A percentile compares a stretch with the other conserved stretches of the same genome.
Conservation (phyloP, 2,329 filamentous ascomycete genomes). For the Colletotrichum simmondsii region DNA sequence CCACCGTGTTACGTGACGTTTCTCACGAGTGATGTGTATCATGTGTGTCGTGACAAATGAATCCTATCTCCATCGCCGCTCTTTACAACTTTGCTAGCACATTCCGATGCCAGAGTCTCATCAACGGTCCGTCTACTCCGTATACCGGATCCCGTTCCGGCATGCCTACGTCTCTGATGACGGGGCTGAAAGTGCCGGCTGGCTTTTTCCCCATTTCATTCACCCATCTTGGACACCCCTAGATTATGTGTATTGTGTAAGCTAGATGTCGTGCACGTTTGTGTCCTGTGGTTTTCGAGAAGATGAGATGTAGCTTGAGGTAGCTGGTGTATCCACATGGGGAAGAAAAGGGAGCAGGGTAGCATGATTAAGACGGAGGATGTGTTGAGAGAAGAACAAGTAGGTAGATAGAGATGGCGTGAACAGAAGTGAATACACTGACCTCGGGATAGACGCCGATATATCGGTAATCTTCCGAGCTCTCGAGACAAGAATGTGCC, state of each 20-base stretch:
- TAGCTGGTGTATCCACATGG: too few species aligned
- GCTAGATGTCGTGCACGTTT: background rate
- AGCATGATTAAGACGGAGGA: background rate
- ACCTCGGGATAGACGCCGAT: conserved; percentile 37
- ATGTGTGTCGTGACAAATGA: background rate
- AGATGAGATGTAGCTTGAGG: fast-evolving
- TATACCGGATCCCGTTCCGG: background rate
- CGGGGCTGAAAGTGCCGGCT: background rate
- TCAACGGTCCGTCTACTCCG: background rate
- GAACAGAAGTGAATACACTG: background rate
- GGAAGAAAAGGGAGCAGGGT: background rate
- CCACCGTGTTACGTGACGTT: background rate
- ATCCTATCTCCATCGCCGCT: background rate
- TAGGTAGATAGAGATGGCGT: background rate
- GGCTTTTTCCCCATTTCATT: background rate
- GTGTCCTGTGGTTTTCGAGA: background rate
- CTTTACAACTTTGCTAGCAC: background rate
- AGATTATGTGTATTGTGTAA: background rate
- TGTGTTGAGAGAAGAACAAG: background rate
- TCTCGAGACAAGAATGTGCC: conserved; percentile 30
- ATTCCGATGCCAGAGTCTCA: background rate
- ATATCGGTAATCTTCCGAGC: conserved; percentile 34
- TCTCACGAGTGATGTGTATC: background rate
- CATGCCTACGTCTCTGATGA: background rate
- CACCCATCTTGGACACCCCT: background rate